Evolutionary conservation across 805 yeast genomes (phyloP).

Genomic region (Allodekkera sacchari): DNA sequence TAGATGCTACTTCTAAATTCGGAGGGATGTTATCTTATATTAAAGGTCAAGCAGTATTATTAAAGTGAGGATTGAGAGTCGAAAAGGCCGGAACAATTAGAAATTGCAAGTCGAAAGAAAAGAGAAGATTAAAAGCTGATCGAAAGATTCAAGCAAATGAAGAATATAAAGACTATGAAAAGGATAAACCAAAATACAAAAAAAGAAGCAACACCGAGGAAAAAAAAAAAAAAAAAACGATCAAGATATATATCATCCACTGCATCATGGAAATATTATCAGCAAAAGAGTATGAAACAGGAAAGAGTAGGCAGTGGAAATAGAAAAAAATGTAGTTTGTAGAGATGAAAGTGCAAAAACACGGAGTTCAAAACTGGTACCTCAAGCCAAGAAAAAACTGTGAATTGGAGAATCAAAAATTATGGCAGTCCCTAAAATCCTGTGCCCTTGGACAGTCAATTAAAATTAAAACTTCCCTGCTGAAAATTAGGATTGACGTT

Average conservation of each 20-base stretch:
- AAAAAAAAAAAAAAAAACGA: constrained; percentile 1
- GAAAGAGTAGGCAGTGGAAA: constrained; percentile 1
- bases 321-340: not conserved
- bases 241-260: too few relatives aligned
- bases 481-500: constrained; percentile 52
- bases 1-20: too few relatives aligned
- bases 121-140: constrained; percentile 1
- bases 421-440: too few relatives aligned
- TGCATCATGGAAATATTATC: too few relatives aligned
- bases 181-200: not conserved
- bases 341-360: not conserved
- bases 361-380: constrained; percentile 1
- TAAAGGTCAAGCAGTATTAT: too few relatives aligned
- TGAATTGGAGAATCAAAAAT: too few relatives aligned
- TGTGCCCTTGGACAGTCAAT: constrained; percentile 13
- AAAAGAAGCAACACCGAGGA: not conserved
- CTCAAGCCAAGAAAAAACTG: too few relatives aligned
- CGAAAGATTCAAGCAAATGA: constrained; percentile 1
- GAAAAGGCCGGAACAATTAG: not conserved
- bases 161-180: not conserved
- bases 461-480: constrained; percentile 44
- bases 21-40: too few relatives aligned
- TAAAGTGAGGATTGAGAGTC: too few relatives aligned
- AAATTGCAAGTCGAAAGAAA: constrained; percentile 1
- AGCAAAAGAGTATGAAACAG: not conserved